phyloP scores from a whole-genome alignment of 2,329 filamentous ascomycete genomes.

The Aspergillus jensenii region DNA sequence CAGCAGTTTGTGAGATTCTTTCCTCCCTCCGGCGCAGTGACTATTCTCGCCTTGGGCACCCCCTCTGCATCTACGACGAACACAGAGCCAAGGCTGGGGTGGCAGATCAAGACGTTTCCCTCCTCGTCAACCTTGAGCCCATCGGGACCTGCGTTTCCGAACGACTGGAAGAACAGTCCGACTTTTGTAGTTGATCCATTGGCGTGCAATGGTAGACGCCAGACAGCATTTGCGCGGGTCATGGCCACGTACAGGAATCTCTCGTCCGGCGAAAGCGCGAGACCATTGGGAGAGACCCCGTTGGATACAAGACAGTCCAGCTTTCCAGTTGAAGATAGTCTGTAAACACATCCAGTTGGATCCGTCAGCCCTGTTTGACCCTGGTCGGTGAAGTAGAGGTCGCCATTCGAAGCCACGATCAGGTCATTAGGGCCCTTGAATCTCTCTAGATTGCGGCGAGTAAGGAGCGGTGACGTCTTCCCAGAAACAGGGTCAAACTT shows the following conservation, averaged over 20 bases:
- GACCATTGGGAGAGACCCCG: slow-evolving; percentile 41
- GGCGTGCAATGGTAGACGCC: slow-evolving; percentile 40
- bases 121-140: no score
- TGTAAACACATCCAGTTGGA: slow-evolving; percentile 42
- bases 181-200: slow-evolving; percentile 42
- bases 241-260: slow-evolving; percentile 41
- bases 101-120: no score
- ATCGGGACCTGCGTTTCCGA: no score
- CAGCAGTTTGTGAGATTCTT: slow-evolving; percentile 45
- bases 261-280: slow-evolving; percentile 41
- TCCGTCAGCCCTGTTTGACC: slow-evolving; percentile 47
- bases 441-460: no score
- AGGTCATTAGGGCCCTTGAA: slow-evolving; percentile 43
- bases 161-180: slow-evolving; percentile 37
- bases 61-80: slow-evolving; percentile 16
- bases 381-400: slow-evolving; percentile 44
- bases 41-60: slow-evolving; percentile 38
- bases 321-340: slow-evolving; percentile 33
- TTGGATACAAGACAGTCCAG: slow-evolving; percentile 42
- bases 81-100: no score
- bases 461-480: no score
- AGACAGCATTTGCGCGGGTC: slow-evolving; percentile 41
- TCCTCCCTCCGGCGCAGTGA: slow-evolving; percentile 27
- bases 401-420: slow-evolving; percentile 36
- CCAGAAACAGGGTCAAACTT: no score